Conservation (phyloP, 2,329 filamentous ascomycete genomes). For the Hyphodiscus sp. region DNA sequence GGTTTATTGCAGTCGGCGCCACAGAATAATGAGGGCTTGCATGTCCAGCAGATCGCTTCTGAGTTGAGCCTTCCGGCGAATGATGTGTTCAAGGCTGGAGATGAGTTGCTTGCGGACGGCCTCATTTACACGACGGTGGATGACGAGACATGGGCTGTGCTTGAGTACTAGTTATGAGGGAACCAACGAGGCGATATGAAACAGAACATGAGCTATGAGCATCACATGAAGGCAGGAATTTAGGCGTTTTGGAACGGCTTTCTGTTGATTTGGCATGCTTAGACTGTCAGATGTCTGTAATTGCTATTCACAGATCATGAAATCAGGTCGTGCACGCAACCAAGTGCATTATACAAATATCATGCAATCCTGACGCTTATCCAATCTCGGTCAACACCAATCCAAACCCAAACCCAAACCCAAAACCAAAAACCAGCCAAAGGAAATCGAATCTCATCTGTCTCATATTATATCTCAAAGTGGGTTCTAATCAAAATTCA, state of each 20-base stretch:
- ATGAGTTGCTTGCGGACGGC: conserved; percentile 69
- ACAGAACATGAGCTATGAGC: too few relatives aligned
- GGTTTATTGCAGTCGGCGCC: conserved; percentile 58
- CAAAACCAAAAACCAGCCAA: not conserved
- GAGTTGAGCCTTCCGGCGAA: conserved; percentile 57
- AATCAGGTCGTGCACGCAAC: not conserved
- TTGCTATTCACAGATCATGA: not conserved
- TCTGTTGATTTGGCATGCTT: conserved; percentile 4
- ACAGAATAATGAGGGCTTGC: conserved; percentile 75
- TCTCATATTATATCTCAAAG: not conserved
- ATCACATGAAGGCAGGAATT: not conserved
- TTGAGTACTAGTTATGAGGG: conserved; percentile 52
- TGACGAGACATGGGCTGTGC: conserved; percentile 83
- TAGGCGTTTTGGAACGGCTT: conserved; percentile 16
- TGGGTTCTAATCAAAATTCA: not conserved
- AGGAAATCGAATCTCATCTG: not conserved
- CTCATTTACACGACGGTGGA: conserved; percentile 87
- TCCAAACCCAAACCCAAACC: not conserved
- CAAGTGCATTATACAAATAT: not conserved
- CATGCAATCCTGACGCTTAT: not conserved
- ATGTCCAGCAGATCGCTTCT: conserved; percentile 69
- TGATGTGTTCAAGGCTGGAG: conserved; percentile 70
- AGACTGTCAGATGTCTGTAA: not conserved
- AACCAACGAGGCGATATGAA: too few relatives aligned
- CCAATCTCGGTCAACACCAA: not conserved